A percentile compares a stretch with the other conserved stretches of the same genome.
These are phyloP conservation scores for Arctium minus DNA, from an alignment of 129 eudicot species.

Conservation along the genomic window DNA sequence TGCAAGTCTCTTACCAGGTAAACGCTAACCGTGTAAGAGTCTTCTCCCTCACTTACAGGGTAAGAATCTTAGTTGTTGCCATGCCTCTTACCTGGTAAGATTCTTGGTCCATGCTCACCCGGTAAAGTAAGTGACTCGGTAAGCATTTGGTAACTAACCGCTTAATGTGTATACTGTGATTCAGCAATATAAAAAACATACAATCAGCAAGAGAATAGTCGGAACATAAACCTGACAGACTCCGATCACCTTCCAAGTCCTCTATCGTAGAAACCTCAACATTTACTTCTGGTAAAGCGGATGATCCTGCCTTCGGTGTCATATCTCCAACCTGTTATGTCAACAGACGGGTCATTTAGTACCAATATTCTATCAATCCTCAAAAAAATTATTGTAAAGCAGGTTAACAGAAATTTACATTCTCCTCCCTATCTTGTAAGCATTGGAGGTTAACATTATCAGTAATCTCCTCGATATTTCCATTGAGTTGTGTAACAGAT, in stretches of 20 bases:
- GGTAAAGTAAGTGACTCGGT: too few relatives aligned
- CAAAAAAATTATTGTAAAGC: constrained; percentile 6
- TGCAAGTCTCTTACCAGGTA: too few relatives aligned
- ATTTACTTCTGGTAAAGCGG: constrained; percentile 27
- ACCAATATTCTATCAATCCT: not conserved
- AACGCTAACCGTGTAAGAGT: too few relatives aligned
- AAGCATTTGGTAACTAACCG: not conserved
- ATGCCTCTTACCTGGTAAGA: too few relatives aligned
- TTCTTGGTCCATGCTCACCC: too few relatives aligned
- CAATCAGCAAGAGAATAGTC: not conserved
- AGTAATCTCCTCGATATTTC: constrained; percentile 20
- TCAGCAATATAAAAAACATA: not conserved
- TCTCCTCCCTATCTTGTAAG: constrained; percentile 19
- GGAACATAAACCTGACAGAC: constrained; percentile 26
- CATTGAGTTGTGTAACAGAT: constrained; percentile 15
- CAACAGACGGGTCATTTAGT: constrained; percentile 3
- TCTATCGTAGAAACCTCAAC: constrained; percentile 15
- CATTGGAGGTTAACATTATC: constrained; percentile 11
- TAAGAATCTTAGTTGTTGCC: too few relatives aligned
- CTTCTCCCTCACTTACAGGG: too few relatives aligned
- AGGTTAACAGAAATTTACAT: constrained; percentile 25
- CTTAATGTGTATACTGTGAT: not conserved
- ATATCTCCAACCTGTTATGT: constrained; percentile 33
- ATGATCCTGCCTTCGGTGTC: constrained; percentile 17
- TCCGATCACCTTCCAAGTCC: constrained; percentile 19